Percentiles rank a stretch among this genome's conserved stretches.
phyloP scores from a whole-genome alignment of 352 stramenopile genomes.

The Globisporangium lucens region DNA sequence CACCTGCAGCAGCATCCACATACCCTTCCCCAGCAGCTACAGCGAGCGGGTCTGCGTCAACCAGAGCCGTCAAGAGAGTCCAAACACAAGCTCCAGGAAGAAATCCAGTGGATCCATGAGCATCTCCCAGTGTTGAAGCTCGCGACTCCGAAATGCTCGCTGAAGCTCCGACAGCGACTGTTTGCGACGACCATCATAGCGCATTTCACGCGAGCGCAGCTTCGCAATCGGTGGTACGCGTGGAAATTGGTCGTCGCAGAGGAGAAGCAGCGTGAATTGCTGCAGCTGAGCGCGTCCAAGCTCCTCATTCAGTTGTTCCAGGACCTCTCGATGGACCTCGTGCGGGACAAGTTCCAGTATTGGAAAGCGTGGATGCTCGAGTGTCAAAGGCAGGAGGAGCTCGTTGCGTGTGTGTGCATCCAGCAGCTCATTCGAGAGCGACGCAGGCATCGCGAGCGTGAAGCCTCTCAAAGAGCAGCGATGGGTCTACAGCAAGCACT shows the following conservation, averaged over 20 bases:
- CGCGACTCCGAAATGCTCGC: conserved; percentile 42
- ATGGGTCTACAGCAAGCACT: conserved; percentile 20
- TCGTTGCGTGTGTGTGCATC: conserved; percentile 36
- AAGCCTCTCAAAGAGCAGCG: neutral
- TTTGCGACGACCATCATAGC: conserved; percentile 34
- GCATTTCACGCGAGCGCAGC: conserved; percentile 21
- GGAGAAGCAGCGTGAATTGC: conserved; percentile 21
- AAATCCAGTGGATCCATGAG: conserved; percentile 63
- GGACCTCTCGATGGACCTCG: conserved; percentile 14
- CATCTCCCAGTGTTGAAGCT: conserved; percentile 58
- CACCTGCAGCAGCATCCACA: conserved; percentile 6
- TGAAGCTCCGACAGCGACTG: conserved; percentile 33
- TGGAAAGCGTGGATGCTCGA: conserved; percentile 24
- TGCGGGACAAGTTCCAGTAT: conserved; percentile 16
- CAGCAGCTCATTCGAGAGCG: conserved; percentile 22
- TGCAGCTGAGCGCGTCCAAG: conserved; percentile 25
- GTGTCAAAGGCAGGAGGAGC: conserved; percentile 22
- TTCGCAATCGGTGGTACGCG: conserved; percentile 23
- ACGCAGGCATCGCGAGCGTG: neutral
- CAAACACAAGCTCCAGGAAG: conserved; percentile 21
- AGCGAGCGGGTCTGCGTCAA: conserved; percentile 7
- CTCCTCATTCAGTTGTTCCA: conserved; percentile 30
- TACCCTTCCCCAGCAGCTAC: neutral
- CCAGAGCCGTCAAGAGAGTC: neutral
- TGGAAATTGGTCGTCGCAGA: conserved; percentile 33